These are phyloP conservation scores for Trametes gibbosa DNA, from an alignment of 768 basidiomycete species.

Conservation along the genomic window DNA sequence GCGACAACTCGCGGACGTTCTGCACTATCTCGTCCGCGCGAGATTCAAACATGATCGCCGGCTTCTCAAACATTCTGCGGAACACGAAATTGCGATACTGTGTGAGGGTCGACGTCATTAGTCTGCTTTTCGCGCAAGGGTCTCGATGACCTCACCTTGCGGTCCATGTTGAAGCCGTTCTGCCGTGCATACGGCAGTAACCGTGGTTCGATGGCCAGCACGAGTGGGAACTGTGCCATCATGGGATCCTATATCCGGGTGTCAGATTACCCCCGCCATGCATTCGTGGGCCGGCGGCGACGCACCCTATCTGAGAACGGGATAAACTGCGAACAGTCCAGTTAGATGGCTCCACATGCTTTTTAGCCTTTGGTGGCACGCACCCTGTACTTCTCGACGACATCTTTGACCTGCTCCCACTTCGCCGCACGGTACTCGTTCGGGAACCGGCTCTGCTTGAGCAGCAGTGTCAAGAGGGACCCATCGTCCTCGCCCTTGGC, in stretches of 20 bases:
- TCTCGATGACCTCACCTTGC: constrained; percentile 46
- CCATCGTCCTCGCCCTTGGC: constrained; percentile 79
- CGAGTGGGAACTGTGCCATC: constrained; percentile 74
- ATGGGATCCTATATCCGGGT: constrained; percentile 57
- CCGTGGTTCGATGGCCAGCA: constrained; percentile 72
- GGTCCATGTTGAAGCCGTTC: constrained; percentile 79
- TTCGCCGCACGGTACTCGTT: constrained; percentile 53
- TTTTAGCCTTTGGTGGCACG: constrained; percentile 23
- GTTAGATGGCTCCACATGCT: background rate
- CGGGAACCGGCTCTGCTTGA: constrained; percentile 70
- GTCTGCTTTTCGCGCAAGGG: background rate
- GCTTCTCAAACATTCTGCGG: constrained; percentile 79
- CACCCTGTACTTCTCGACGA: constrained; percentile 71
- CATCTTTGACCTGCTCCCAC: constrained; percentile 63
- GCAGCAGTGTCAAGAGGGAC: constrained; percentile 56
- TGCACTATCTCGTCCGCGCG: constrained; percentile 60
- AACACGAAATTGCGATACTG: constrained; percentile 87
- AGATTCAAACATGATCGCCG: constrained; percentile 46
- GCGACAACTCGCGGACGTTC: constrained; percentile 70
- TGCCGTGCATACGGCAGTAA: constrained; percentile 66
- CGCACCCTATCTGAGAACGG: constrained; percentile 70
- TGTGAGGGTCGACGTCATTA: constrained; percentile 2
- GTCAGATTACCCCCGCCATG: constrained; percentile 3
- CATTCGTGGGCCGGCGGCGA: background rate
- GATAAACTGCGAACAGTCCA: constrained; percentile 53